These are phyloP conservation scores for Penium margaritaceum DNA, from an alignment of 139 green algal genomes.

Conservation along the genomic window DNA sequence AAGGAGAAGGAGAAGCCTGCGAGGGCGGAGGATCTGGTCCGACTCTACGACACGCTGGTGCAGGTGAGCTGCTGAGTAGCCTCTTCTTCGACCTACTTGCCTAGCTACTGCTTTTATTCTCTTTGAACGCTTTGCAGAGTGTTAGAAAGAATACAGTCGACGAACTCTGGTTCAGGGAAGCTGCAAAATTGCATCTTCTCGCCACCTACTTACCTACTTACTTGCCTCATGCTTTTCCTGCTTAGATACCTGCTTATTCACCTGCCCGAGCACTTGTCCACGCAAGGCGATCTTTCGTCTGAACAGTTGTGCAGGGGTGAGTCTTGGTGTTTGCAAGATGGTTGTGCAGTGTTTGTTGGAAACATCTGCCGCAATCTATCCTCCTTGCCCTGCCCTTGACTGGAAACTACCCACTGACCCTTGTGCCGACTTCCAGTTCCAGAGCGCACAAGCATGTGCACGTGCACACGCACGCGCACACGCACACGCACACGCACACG, in stretches of 20 bases:
- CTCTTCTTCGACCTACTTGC: neutral
- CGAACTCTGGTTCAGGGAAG: too few relatives aligned
- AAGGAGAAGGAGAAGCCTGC: slow-evolving; percentile 26
- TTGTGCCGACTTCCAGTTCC: neutral
- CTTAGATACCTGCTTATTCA: too few relatives aligned
- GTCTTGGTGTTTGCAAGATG: neutral
- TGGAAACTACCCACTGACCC: too few relatives aligned
- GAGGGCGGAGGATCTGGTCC: slow-evolving; percentile 4
- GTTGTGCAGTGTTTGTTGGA: too few relatives aligned
- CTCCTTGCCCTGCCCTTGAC: too few relatives aligned
- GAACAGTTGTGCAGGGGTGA: neutral
- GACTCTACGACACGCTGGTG: slow-evolving; percentile 12
- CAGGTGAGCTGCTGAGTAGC: neutral
- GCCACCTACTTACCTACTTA: neutral
- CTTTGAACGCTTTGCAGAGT: too few relatives aligned
- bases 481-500: neutral
- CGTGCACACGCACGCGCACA: neutral
- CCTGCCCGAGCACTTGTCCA: too few relatives aligned
- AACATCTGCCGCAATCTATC: too few relatives aligned
- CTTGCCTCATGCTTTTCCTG: too few relatives aligned
- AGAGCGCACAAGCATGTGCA: neutral
- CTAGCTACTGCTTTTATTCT: neutral
- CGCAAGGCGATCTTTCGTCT: neutral
- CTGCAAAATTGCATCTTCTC: neutral
- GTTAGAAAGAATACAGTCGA: too few relatives aligned